Percentiles rank a stretch among this genome's conserved stretches.
Conservation (phyloP, 2,329 filamentous ascomycete species). For the Gliomastix tumulicola region DNA sequence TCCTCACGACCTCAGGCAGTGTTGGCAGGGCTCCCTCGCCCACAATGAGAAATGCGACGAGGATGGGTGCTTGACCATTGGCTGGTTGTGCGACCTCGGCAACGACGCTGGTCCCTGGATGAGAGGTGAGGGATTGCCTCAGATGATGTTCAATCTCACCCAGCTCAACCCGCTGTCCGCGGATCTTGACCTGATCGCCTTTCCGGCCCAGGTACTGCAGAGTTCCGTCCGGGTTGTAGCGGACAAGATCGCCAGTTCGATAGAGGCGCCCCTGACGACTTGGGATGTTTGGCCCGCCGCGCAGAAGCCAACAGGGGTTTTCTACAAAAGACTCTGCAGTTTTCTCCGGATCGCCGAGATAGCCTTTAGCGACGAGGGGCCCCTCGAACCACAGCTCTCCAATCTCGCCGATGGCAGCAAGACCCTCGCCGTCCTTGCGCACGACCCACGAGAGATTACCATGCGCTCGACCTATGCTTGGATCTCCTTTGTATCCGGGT, state of each 20-base stretch:
- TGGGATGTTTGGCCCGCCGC: slow-evolving; percentile 10
- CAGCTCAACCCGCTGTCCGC: slow-evolving; percentile 43
- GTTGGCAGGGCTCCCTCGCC: neutral
- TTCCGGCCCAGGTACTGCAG: slow-evolving; percentile 36
- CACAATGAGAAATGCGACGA: neutral
- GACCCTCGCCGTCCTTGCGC: slow-evolving; percentile 19
- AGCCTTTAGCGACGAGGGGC: slow-evolving; percentile 40
- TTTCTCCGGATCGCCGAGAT: slow-evolving; percentile 6
- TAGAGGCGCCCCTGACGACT: slow-evolving; percentile 46
- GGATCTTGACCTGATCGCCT: slow-evolving; percentile 46
- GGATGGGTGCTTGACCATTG: neutral
- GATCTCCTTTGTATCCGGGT: slow-evolving; percentile 1
- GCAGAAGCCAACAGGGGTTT: slow-evolving; percentile 43
- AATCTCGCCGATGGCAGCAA: slow-evolving; percentile 12
- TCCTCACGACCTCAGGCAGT: too few relatives aligned
- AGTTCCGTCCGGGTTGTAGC: slow-evolving; percentile 24
- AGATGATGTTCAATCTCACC: slow-evolving; percentile 10
- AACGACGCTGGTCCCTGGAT: slow-evolving; percentile 38
- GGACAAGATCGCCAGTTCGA: slow-evolving; percentile 37
- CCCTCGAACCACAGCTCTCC: slow-evolving; percentile 39
- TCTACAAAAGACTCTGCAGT: slow-evolving; percentile 25
- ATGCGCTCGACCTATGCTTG: slow-evolving; percentile 6
- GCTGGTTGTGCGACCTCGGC: neutral
- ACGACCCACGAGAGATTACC: slow-evolving; percentile 25
- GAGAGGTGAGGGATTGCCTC: slow-evolving; percentile 30